phyloP scores from a whole-genome alignment of 2,329 filamentous ascomycete genomes.

The Acrocalymma vagum region DNA sequence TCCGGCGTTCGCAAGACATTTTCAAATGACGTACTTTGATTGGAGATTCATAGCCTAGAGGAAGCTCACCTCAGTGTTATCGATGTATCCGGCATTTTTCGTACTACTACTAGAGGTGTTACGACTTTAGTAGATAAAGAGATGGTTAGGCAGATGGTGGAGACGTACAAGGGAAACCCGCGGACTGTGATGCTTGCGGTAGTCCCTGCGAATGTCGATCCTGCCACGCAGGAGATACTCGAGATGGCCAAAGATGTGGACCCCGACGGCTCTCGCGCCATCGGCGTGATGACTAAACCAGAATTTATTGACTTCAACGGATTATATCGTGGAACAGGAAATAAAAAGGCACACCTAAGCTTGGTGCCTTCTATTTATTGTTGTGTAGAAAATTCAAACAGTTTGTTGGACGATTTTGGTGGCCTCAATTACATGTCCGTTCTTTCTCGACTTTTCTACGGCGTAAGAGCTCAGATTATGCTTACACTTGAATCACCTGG shows the following conservation, averaged over 20 bases:
- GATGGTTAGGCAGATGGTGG: conserved; percentile 18
- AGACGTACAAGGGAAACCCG: conserved; percentile 23
- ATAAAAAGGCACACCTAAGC: no score
- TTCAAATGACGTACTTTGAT: conserved; percentile 50
- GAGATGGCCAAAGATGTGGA: conserved; percentile 58
- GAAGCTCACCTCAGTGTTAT: no score
- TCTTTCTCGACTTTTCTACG: no score
- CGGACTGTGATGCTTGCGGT: conserved; percentile 30
- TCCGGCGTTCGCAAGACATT: no score
- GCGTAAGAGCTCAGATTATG: no score
- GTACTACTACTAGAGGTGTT: conserved; percentile 3
- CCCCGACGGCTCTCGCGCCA: conserved; percentile 52
- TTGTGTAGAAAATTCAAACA: no score
- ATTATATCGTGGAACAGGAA: no score
- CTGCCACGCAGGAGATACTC: conserved; percentile 65
- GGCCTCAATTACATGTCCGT: no score
- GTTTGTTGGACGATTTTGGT: no score
- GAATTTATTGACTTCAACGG: conserved; percentile 53
- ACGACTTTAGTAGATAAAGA: conserved; percentile 17
- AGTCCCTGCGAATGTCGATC: conserved; percentile 46
- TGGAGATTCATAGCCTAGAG: conserved; percentile 55
- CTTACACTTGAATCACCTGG: no score
- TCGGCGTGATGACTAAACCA: conserved; percentile 65
- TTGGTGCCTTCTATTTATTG: no score
- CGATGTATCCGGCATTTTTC: conserved; percentile 54